Base-by-base conservation (phyloP, 2,329 filamentous ascomycete species). In the Nemania serpens region DNA sequence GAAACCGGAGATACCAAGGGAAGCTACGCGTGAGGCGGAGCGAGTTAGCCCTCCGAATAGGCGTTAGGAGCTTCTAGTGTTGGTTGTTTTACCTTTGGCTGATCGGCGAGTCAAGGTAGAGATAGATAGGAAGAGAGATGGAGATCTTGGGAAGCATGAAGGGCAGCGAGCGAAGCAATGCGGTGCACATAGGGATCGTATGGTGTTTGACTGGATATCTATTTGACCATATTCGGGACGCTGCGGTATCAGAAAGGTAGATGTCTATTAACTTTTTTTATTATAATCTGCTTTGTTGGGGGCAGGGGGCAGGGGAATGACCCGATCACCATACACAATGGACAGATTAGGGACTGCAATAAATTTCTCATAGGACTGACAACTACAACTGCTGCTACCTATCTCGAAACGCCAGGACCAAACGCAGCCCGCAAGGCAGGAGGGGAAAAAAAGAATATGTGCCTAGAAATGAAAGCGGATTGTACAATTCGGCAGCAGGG, bases 1-100 rank as follows among this genome's bases (percentile, higher is more conserved):
- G 51, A 51, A 37, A 37, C 33, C 46, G 51, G 59, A 43, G 55
- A 62, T 62, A 62, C 56, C 52, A 62, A 52, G 52, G 47, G 47
- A 48, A 46, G 29, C 52, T 34, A 39, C 20, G 20, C 25, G 37
- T 7, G 34, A 29, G 36, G 34, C 25, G 47, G 45, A 45, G 50
- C 4, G 47, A 55, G 46, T 36, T 37, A 33, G 39, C 34, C 37
- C 48, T 36, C 7, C 33, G 41, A 15, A 39, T 39, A 53, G 60
- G 56, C 50, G 56, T 62, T 56, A 15, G 33, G 48, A 45, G 48
- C 42, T 20, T 42, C 13, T 47, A 18, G 46, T 50, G 15, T 29
- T 29, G 25, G 15, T 55, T 52, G 46, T 51, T 55, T 52, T 52
- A 25, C 41, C 15, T 42, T 45, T 10, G 13, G 20, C 37, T 41